phyloP scores from a whole-genome alignment of 2,329 filamentous ascomycete genomes.

The Sclerotinia glacialis region DNA sequence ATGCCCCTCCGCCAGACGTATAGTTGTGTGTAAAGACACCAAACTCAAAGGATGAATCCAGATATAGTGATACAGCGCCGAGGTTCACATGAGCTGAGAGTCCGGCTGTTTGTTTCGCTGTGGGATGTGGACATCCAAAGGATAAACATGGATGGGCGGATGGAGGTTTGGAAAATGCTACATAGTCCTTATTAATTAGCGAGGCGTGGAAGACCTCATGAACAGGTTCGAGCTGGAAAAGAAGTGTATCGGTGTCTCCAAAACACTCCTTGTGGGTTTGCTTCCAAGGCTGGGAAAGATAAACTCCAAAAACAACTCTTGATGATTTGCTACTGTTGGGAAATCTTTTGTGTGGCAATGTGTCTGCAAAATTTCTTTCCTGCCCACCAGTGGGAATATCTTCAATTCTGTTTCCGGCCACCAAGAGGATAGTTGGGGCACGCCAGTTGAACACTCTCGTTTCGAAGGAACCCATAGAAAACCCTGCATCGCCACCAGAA shows the following conservation, averaged over 20 bases:
- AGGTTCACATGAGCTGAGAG: conserved; percentile 43
- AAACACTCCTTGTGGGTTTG: conserved; percentile 67
- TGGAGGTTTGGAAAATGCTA: conserved; percentile 63
- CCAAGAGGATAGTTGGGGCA: conserved; percentile 69
- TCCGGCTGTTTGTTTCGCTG: conserved; percentile 42
- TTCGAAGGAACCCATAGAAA: conserved; percentile 75
- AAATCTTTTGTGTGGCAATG: conserved; percentile 61
- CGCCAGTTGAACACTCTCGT: conserved; percentile 74
- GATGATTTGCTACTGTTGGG: conserved; percentile 50
- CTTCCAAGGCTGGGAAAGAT: conserved; percentile 66
- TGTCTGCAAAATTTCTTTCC: conserved; percentile 57
- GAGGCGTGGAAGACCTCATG: conserved; percentile 71
- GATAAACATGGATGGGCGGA: conserved; percentile 59
- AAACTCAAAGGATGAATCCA: conserved; percentile 73
- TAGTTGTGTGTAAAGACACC: conserved; percentile 71
- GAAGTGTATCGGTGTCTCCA: conserved; percentile 57
- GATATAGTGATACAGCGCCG: conserved; percentile 63
- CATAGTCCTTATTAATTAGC: conserved; percentile 62
- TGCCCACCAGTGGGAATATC: conserved; percentile 49
- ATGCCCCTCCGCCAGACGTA: conserved; percentile 63
- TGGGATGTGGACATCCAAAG: conserved; percentile 62
- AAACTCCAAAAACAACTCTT: conserved; percentile 64
- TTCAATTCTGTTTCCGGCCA: conserved; percentile 61
- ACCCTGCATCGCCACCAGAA: conserved; percentile 67
- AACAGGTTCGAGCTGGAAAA: conserved; percentile 70